phyloP scores from a whole-genome alignment of 495 filamentous ascomycete species.

The Neurospora sp. region DNA sequence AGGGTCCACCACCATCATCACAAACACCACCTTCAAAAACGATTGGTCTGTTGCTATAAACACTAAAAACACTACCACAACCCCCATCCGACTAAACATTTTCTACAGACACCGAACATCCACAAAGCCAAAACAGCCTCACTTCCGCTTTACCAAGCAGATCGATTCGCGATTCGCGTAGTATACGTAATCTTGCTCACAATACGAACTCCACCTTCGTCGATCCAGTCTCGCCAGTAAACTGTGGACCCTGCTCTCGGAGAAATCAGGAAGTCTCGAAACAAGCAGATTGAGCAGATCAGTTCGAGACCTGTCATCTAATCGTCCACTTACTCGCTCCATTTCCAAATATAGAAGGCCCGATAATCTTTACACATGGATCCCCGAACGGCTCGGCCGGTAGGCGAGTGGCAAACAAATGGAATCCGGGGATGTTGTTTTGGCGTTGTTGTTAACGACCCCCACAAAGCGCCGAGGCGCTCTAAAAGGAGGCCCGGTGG shows the following conservation, averaged over 20 bases:
- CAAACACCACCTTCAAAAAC: not conserved
- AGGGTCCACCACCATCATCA: not conserved
- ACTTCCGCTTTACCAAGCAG: not conserved
- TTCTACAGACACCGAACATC: not conserved
- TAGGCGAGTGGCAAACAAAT: not conserved
- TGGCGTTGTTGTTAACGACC: not conserved
- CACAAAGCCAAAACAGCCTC: not conserved
- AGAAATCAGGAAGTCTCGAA: constrained; percentile 4
- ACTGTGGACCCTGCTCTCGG: not conserved
- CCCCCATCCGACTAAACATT: not conserved
- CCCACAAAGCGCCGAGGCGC: not conserved
- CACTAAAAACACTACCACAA: not conserved
- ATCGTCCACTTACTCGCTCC: not conserved
- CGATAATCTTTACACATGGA: not conserved
- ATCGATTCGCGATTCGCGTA: not conserved
- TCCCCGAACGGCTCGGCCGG: not conserved
- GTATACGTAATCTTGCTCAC: not conserved
- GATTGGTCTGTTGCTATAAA: not conserved
- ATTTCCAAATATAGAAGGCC: not conserved
- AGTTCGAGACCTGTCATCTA: not conserved
- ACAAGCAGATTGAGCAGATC: not conserved
- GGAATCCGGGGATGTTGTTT: not conserved
- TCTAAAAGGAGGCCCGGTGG: not conserved
- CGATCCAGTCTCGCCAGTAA: not conserved
- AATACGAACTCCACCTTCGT: not conserved